Evolutionary conservation across 108 stramenopile genomes (phyloP).

Genomic region (Parietichytrium sp.): DNA sequence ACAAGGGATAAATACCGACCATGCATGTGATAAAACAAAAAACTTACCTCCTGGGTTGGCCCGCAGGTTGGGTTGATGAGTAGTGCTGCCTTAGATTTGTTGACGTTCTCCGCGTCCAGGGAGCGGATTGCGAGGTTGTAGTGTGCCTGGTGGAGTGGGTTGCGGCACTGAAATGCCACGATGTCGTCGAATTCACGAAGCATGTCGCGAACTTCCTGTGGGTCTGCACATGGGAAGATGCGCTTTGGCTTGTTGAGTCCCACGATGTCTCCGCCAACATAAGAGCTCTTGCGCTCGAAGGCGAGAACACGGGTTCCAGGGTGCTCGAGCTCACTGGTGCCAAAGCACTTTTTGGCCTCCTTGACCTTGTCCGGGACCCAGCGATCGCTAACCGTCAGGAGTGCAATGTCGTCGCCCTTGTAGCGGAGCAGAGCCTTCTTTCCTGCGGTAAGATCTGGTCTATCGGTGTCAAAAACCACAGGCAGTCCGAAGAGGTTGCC

Average conservation of each 20-base stretch:
- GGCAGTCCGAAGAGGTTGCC: slow-evolving; percentile 94
- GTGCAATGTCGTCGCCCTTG: slow-evolving; percentile 37
- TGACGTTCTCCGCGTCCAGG: slow-evolving; percentile 80
- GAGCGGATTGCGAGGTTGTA: slow-evolving; percentile 98
- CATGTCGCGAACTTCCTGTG: slow-evolving; percentile 84
- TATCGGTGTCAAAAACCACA: slow-evolving; percentile 93
- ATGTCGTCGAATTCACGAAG: slow-evolving; percentile 92
- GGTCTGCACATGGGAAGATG: slow-evolving; percentile 95
- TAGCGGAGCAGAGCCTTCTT: slow-evolving; percentile 76
- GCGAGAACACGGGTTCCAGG: slow-evolving; percentile 96
- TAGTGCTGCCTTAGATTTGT: too few relatives aligned
- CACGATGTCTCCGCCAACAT: slow-evolving; percentile 95
- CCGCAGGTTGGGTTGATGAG: slow-evolving; percentile 98
- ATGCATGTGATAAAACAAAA: too few relatives aligned
- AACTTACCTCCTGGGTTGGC: slow-evolving; percentile 95
- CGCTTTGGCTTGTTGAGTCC: slow-evolving; percentile 91
- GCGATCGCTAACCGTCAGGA: slow-evolving; percentile 36
- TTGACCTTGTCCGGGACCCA: slow-evolving; percentile 55
- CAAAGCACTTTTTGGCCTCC: slow-evolving; percentile 87
- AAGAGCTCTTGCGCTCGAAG: slow-evolving; percentile 92
- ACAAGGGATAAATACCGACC: too few relatives aligned
- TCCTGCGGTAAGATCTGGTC: slow-evolving; percentile 81
- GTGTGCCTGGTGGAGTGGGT: slow-evolving; percentile 99
- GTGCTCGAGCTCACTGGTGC: slow-evolving; percentile 92
- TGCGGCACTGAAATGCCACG: slow-evolving; percentile 99